Evolutionary conservation across 2,329 filamentous ascomycete genomes (phyloP), one percentile per base, ranked within the genome.

Genomic region (Cladophialophora carrionii): DNA sequence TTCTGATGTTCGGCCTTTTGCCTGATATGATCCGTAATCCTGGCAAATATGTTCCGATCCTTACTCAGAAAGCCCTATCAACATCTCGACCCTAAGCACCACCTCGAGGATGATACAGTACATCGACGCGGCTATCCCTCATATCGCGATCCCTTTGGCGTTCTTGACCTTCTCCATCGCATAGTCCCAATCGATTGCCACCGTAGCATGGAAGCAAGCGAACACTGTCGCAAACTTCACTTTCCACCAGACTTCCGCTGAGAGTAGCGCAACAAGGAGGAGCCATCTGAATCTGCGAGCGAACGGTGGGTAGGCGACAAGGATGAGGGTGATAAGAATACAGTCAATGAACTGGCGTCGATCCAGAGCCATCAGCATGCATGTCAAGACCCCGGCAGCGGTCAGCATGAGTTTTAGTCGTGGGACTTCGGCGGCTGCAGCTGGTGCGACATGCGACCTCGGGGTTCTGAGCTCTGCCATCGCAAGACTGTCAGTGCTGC

Each of bases 251-350:
- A 51, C 24, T 24, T 51, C 29, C 9, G 51, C 14, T 3, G 37
- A 9, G 10, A 61, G 3, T 14, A 64, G 51, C 29, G 57, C 46
- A 20, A 51, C n/a, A n/a, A 61, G 37, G 7, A 64, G 46, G 31
- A 51, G 49, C 57, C 51, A 64, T 56, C 41, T 56, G 20, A 26
- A 48, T 17, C 29, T n/a, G 22, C 48, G 29, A 22, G 43, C 20
- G 26, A 60, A 31, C n/a, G 46, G 48, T 32, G 62, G 62, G 31
- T 60, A 60, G 48, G 51, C 20, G 17, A 29, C 52, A 46, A 64
- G 55, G 14, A 64, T 26, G 14, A 59, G 49, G 4, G 48, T n/a
- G 26, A 48, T 34, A 14, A 64, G 62, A 22, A 61, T 22, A 32
- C 26, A 51, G 41, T 64, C 29, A 17, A 24, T 10, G 49, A 64